These are phyloP conservation scores for Moricandia moricandioides DNA, from an alignment of 345 rosid species.

Conservation along the genomic window DNA sequence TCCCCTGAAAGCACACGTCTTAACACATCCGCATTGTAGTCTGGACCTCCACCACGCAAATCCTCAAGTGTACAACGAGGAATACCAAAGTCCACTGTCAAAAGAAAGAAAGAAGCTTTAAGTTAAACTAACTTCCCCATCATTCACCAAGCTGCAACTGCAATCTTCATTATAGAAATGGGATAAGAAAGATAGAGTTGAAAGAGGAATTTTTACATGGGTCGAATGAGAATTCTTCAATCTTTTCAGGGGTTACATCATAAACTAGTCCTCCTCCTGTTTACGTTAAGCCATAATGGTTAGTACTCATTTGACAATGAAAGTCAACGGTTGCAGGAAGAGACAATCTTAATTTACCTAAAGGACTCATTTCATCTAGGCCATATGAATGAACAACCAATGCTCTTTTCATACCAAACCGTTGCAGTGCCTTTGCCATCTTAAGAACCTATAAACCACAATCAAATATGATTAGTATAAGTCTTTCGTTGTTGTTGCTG, in stretches of 20 bases:
- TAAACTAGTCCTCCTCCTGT: slow-evolving; percentile 73
- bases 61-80: slow-evolving; percentile 80
- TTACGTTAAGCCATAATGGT: slow-evolving; percentile 9
- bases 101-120: background rate
- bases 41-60: slow-evolving; percentile 79
- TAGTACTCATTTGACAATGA: background rate
- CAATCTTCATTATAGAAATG: background rate
- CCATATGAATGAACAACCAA: slow-evolving; percentile 95
- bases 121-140: background rate
- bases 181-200: background rate
- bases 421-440: slow-evolving; percentile 89
- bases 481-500: background rate
- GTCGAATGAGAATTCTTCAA: slow-evolving; percentile 76
- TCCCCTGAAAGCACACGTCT: slow-evolving; percentile 75
- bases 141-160: slow-evolving; percentile 1
- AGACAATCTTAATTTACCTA: slow-evolving; percentile 44
- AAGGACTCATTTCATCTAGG: slow-evolving; percentile 95
- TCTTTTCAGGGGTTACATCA: slow-evolving; percentile 65
- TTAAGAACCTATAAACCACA: slow-evolving; percentile 57
- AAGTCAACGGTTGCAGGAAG: slow-evolving; percentile 10
- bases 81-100: slow-evolving; percentile 84
- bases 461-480: background rate
- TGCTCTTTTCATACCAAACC: slow-evolving; percentile 90
- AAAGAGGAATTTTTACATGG: slow-evolving; percentile 52
- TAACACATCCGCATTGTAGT: slow-evolving; percentile 64